Evolutionary conservation across 768 basidiomycete species (phyloP), one percentile per base, ranked within the genome.

Genomic region (Leucocoprinus birnbaumii): DNA sequence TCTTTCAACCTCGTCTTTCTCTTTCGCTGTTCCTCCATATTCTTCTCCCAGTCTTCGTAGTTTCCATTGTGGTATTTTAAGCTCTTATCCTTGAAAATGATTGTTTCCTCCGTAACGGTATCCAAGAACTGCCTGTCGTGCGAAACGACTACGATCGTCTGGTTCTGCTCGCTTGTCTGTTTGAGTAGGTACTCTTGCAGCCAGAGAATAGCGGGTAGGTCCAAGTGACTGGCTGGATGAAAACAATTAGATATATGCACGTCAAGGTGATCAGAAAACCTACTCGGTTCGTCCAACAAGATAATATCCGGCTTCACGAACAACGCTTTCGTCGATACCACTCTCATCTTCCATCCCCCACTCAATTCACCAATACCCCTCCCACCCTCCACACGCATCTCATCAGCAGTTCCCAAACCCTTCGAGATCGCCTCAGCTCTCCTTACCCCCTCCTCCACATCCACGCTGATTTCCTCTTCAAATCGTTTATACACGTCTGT

Each of bases 71-170:
- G 85, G 48, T 85, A 82, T 16, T 68, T 66, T 2, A 89, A 70
- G 9, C 65, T 72, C 54, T 74, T 71, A 47, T 83, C 70, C 3
- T 83, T 76, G 37, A 89, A 72, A n/a, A 82, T 73, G 27, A 88
- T 77, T 0, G 80, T 78, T 61, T 86, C 83, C 13, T 86, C 80
- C 2, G 80, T 79, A 26, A 87, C 77, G 6, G 72, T 68, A 58
- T 85, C 77, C 24, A 83, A 68, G 61, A 89, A 87, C 19, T 75
- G 77, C 41, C 81, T 80, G 64, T 88, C 87, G 60, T 88, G 87
- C 0, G 86, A 80, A 22, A 84, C 80, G 48, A 88, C 66, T 21
- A 88, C 74, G n/a, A 87, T 66, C 0, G 84, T 85, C 18, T 74
- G 71, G 8, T 57, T 60, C 41, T 75, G 66, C 18, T 31, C 31